Evolutionary conservation across 371 early-diverging fungal species (phyloP), one percentile per base, ranked within the genome.

Genomic region (Furculomyces boomerangus): DNA sequence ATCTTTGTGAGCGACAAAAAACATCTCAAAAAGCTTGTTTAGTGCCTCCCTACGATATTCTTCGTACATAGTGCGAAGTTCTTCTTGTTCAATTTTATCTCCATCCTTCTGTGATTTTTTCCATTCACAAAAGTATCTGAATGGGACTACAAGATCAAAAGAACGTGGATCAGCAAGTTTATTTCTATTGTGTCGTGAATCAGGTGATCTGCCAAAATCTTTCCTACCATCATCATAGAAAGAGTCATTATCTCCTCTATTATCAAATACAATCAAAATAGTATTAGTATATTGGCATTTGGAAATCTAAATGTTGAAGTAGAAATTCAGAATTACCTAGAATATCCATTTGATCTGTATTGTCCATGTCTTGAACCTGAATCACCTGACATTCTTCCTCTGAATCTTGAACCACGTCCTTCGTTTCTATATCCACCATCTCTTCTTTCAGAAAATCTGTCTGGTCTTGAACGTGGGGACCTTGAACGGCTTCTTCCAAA

Each of bases 81-180:
- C 93, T 20, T 88, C 89, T 32, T 86, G 80, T 51, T 79, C 78
- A 49, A 81, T 72, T 18, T 71, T 72, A 41, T 72, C 62, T 8
- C 76, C 68, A 60, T 52, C 66, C 35, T 54, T 71, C 65, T 44
- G 74, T 53, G 60, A 64, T 50, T 74, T 74, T 39, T 78, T 60
- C 57, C 78, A 82, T 44, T 90, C 91, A 26, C 76, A 76, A 63
- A 78, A 92, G 55, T 85, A 81, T 55, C 82, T 78, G 65, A 79
- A 81, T 0, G 88, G 71, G 22, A 90, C 80, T 8, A 88, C 63
- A 41, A 80, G 80, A 59, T 88, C 88, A 43, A 84, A 63, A 53
- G 84, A 75, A 53, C 72, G 71, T 1, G 90, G 89, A 57, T 92
- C 93, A 18, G 70, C 61, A 63, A 67, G 49, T 2, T 54, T 54